These are phyloP conservation scores for Plantago ovata DNA, from an alignment of 257 asterid genomes.

Conservation along the genomic window DNA sequence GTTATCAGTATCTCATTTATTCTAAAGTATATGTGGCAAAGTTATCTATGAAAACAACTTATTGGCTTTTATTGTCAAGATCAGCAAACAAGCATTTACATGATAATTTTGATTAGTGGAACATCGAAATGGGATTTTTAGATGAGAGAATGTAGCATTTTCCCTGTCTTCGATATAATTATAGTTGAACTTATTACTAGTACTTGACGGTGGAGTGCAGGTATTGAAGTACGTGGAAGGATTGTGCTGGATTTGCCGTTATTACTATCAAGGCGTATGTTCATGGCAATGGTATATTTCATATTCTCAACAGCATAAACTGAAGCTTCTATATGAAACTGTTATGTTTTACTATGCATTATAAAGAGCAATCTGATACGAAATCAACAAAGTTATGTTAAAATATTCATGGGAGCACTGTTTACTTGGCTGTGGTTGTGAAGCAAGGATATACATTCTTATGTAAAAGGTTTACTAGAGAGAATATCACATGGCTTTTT, in stretches of 20 bases:
- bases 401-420: neutral
- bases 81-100: neutral
- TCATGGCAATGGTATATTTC: constrained; percentile 85
- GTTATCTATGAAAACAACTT: neutral
- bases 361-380: constrained; percentile 8
- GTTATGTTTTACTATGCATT: constrained; percentile 14
- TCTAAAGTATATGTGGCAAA: neutral
- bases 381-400: neutral
- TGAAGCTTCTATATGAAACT: constrained; percentile 6
- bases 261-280: constrained; percentile 98
- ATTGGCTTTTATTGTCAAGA: neutral
- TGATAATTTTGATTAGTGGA: neutral
- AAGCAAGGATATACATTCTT: constrained; percentile 13
- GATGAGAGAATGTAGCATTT: neutral
- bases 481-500: neutral
- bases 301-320: constrained; percentile 9
- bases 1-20: neutral
- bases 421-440: constrained; percentile 14
- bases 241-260: constrained; percentile 96
- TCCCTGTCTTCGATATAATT: neutral
- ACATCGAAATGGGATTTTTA: neutral
- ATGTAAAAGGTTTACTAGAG: constrained; percentile 6
- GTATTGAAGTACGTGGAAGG: constrained; percentile 92
- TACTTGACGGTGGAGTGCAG: constrained; percentile 37
- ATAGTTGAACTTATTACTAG: constrained; percentile 7